phyloP scores from a whole-genome alignment of 768 basidiomycete genomes.

The Gelatoporia subvermispora region DNA sequence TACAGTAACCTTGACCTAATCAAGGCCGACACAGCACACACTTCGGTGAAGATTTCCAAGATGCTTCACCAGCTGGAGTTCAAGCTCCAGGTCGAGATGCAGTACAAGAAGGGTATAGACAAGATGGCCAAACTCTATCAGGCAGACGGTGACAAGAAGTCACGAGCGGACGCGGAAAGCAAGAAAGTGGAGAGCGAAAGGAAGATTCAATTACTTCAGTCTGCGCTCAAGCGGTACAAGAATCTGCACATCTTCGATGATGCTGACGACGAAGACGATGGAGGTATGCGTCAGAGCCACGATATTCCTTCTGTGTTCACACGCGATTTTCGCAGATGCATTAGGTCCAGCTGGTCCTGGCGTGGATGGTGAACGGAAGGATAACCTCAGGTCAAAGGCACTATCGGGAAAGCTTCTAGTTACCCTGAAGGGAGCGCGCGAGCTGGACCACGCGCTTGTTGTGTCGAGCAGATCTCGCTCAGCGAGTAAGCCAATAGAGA shows the following conservation, averaged over 20 bases:
- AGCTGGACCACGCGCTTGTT: conserved; percentile 91
- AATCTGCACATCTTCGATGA: conserved; percentile 91
- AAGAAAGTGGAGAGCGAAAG: conserved; percentile 94
- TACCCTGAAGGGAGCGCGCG: conserved; percentile 84
- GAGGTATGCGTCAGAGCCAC: conserved; percentile 34
- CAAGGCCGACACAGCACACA: conserved; percentile 95
- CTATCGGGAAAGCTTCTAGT: conserved; percentile 89
- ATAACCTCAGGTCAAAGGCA: conserved; percentile 89
- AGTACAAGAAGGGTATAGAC: conserved; percentile 97
- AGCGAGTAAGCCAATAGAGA: conserved; percentile 80
- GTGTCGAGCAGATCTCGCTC: conserved; percentile 59
- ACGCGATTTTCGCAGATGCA: conserved; percentile 7
- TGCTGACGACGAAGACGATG: conserved; percentile 79
- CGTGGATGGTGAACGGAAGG: conserved; percentile 82
- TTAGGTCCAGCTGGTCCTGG: conserved; percentile 41
- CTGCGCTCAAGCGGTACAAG: conserved; percentile 94
- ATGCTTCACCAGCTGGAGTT: conserved; percentile 99
- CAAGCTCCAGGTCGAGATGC: conserved; percentile 96
- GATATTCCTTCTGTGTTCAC: neutral
- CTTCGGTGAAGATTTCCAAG: conserved; percentile 90
- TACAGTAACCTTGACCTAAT: conserved; percentile 90
- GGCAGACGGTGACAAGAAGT: conserved; percentile 96
- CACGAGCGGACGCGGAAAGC: conserved; percentile 86
- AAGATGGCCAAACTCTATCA: conserved; percentile 98
- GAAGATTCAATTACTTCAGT: conserved; percentile 90